phyloP scores from a whole-genome alignment of 306 rosid genomes.

The Purshia tridentata region DNA sequence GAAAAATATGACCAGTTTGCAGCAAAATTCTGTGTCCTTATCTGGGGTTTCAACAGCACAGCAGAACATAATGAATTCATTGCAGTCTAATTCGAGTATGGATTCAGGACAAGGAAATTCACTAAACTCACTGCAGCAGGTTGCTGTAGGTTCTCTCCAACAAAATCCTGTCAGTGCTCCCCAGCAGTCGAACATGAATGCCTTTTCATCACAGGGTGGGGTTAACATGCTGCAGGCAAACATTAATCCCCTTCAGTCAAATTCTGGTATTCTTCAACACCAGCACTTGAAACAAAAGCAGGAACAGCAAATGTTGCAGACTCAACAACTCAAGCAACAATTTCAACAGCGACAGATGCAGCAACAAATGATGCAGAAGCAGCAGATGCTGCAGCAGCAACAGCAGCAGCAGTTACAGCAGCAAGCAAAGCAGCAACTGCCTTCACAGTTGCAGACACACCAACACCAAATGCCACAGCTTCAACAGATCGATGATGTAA shows the following conservation, averaged over 20 bases:
- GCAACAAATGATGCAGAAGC: constrained; percentile 14
- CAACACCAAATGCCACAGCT: constrained; percentile 70
- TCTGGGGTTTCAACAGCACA: constrained; percentile 47
- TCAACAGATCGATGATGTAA: constrained; percentile 64
- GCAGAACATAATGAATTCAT: constrained; percentile 50
- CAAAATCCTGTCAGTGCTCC: constrained; percentile 61
- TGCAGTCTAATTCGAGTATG: constrained; percentile 52
- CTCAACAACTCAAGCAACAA: constrained; percentile 45
- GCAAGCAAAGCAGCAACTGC: constrained; percentile 65
- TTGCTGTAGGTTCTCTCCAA: constrained; percentile 59
- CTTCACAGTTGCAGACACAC: constrained; percentile 60
- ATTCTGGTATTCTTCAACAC: constrained; percentile 63
- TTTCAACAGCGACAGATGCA: constrained; percentile 46
- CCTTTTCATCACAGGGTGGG: constrained; percentile 65
- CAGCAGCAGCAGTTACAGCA: constrained; percentile 57
- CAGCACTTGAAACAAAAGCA: constrained; percentile 66
- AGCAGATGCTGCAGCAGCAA: constrained; percentile 13
- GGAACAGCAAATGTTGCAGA: constrained; percentile 51
- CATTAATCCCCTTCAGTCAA: constrained; percentile 53
- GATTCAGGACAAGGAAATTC: constrained; percentile 65
- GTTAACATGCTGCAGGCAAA: constrained; percentile 59
- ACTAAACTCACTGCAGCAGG: constrained; percentile 64
- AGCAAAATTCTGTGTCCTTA: constrained; percentile 52
- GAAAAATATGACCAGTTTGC: constrained; percentile 50
- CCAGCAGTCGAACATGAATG: constrained; percentile 54